Percentiles rank a stretch among this genome's conserved stretches.
Conservation (phyloP, 805 yeast species). For the Ogataea trehalophila region DNA sequence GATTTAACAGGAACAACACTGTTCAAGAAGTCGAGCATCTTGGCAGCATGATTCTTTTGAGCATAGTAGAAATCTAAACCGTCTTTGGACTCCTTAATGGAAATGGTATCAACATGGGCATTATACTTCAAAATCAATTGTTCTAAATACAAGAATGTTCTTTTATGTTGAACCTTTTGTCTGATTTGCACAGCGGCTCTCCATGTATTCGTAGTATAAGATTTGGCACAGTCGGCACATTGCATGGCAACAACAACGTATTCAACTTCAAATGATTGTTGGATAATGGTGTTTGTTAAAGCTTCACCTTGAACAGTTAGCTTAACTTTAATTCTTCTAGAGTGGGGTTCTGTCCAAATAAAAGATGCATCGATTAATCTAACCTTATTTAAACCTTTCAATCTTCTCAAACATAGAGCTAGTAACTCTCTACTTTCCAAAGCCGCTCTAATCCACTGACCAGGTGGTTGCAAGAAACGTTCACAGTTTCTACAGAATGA, state of each 20-base stretch:
- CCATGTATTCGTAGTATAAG: conserved; percentile 97
- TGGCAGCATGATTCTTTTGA: conserved; percentile 84
- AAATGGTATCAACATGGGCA: conserved; percentile 90
- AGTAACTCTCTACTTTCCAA: conserved; percentile 89
- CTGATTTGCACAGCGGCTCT: conserved; percentile 96
- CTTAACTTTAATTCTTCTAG: conserved; percentile 87
- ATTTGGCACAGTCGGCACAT: conserved; percentile 97
- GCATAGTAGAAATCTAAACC: conserved; percentile 93
- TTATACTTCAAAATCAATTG: conserved; percentile 89
- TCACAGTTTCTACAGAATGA: conserved; percentile 98
- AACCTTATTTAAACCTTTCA: conserved; percentile 83
- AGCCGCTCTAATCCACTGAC: conserved; percentile 87
- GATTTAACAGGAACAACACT: conserved; percentile 81
- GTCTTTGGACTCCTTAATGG: conserved; percentile 87
- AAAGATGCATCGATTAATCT: conserved; percentile 90
- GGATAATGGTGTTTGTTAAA: conserved; percentile 82
- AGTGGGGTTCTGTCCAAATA: conserved; percentile 99
- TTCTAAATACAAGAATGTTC: conserved; percentile 93
- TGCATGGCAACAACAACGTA: conserved; percentile 92
- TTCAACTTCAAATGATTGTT: conserved; percentile 92
- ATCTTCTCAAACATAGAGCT: conserved; percentile 82
- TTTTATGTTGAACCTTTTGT: conserved; percentile 94
- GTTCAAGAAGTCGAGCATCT: conserved; percentile 85
- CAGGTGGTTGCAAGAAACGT: conserved; percentile 90
- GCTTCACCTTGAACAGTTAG: conserved; percentile 97